Evolutionary conservation across 768 basidiomycete genomes (phyloP), one percentile per base, ranked within the genome.

Genomic region (Ramaria sp.): DNA sequence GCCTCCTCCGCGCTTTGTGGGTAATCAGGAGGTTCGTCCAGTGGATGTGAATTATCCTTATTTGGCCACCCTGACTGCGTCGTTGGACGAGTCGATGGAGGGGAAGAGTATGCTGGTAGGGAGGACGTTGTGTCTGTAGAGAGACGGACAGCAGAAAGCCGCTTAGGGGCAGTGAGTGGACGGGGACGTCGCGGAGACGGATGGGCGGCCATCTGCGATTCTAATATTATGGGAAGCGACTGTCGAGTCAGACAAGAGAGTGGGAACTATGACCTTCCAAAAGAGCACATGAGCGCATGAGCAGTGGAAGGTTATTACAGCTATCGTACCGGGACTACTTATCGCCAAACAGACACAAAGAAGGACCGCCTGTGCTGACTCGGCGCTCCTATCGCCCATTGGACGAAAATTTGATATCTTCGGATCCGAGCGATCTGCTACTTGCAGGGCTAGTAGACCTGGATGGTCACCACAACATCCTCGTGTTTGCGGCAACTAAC

Each of bases 301-400:
- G 48, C 31, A 20, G 27, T n/a, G 48, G 48, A 24, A 49, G 7
- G 5, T 37, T 37, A 13, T 4, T 37, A 3, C 34, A 37, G 27
- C 27, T 27, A 27, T 27, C 42, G 7, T 43, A 43, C n/a, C 42
- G 42, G 42, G 5, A 42, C 19, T 42, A 19, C 41, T n/a, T n/a
- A 34, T 34, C 13, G 42, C n/a, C n/a, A 43, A 60, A 65, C 69
- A 56, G 50, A 87, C 89, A 77, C 91, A 89, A 59, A n/a, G n/a
- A n/a, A n/a, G n/a, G n/a, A n/a, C n/a, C n/a, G 91, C 86, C n/a
- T n/a, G n/a, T 46, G 90, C 90, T 46, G 91, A 92, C 53, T 87
- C 91, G 34, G 34, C 33, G 33, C 11, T 34, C 33, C 33, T 11
- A 34, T 34, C 33, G 33, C 11, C 33, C 33, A 34, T 34, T 34